These are phyloP conservation scores for Yamadazyma songkhlaensis DNA, from an alignment of 1,139 yeast genomes.

Conservation along the genomic window DNA sequence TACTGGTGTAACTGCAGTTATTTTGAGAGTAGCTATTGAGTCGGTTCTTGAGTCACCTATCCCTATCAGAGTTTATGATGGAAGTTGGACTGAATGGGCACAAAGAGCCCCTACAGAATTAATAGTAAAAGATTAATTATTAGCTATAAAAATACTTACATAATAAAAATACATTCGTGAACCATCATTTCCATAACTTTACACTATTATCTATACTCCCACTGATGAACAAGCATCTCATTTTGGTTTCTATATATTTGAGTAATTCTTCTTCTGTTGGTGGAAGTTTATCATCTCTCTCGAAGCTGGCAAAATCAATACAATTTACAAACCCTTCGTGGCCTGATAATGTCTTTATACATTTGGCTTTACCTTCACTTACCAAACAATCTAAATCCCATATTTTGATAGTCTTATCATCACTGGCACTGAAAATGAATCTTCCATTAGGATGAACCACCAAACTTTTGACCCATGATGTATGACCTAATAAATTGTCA, in stretches of 20 bases:
- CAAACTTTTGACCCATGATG: constrained; percentile 80
- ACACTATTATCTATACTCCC: constrained; percentile 59
- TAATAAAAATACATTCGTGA: constrained; percentile 2
- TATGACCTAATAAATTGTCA: constrained; percentile 64
- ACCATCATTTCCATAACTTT: constrained; percentile 48
- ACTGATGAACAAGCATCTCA: constrained; percentile 57
- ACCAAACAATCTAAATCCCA: constrained; percentile 71
- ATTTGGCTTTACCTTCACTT: constrained; percentile 38
- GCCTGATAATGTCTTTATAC: constrained; percentile 51
- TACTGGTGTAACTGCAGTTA: constrained; percentile 91
- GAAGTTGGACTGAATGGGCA: constrained; percentile 86
- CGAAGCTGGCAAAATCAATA: constrained; percentile 54
- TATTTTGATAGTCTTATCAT: constrained; percentile 70
- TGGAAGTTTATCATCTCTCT: constrained; percentile 17
- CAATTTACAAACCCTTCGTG: constrained; percentile 71
- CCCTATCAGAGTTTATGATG: constrained; percentile 80
- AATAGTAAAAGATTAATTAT: constrained; percentile 8
- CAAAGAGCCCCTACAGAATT: constrained; percentile 38
- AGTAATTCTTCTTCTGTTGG: constrained; percentile 14
- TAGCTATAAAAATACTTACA: constrained; percentile 2
- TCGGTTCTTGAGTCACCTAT: constrained; percentile 56
- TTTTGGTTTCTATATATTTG: constrained; percentile 35
- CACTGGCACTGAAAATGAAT: constrained; percentile 69
- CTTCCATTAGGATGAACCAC: constrained; percentile 75
- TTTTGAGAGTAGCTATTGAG: constrained; percentile 55